Evolutionary conservation across 768 basidiomycete species (phyloP), one percentile per base, ranked within the genome.

Genomic region (Suillus discolor): DNA sequence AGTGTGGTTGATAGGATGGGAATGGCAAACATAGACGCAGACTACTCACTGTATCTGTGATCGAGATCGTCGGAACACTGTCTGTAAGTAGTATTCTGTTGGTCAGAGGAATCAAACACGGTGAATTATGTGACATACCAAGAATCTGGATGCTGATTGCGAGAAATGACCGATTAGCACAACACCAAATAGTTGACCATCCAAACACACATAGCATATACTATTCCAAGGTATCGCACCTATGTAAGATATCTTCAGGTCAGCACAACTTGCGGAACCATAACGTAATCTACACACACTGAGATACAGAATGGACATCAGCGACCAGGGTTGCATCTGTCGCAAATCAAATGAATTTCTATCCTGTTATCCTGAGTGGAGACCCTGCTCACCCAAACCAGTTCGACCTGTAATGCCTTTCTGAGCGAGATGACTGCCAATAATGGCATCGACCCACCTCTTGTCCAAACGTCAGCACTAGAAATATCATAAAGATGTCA

Each of bases 261-360:
- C 51, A 53, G 51, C 28, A 31, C 16, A 31, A 11, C 28, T 53
- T 53, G 51, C 51, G 15, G 51, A 31, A 28, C 18, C 18, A 53
- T 53, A 53, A 53, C 16, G 28, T 9, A 31, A 31, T 16, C 0
- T 11, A 53, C 51, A 11, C 18, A 53, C 51, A 31, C 51, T 11
- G 51, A 53, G 51, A 53, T 53, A 53, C 28, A 53, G 51, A 53
- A 53, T 53, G 28, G 51, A 53, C 51, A 53, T 53, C 9, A 53
- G 28, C 4, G 51, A 53, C 28, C 51, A 53, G 28, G 8, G 51
- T 31, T 31, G 28, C 51, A 11, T 53, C 51, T 53, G 51, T 2
- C 16, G 4, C 28, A 53, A 31, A 31, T 31, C 4, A 31, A 18
- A 11, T 53, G 8, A 53, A 53, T 18, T 53, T 53, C 16, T 28